Conservation (phyloP, 441 rosid species). For the Aquilaria agallochum region DNA sequence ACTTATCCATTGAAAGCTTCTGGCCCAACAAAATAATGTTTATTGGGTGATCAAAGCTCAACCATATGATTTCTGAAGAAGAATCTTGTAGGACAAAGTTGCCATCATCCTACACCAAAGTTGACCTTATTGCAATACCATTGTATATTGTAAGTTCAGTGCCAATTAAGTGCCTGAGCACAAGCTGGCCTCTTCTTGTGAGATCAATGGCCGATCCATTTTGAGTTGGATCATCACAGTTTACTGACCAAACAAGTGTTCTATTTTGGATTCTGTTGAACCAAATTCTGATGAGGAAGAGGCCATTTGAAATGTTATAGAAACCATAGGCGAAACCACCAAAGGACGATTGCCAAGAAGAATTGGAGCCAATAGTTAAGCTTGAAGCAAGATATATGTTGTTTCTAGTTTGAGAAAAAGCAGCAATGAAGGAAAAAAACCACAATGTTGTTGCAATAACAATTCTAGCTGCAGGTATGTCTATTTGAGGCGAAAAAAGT, state of each 20-base stretch:
- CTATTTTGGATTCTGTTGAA: slow-evolving; percentile 17
- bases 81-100: slow-evolving; percentile 21
- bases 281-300: slow-evolving; percentile 24
- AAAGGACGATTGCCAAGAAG: slow-evolving; percentile 18
- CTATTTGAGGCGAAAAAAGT: not conserved
- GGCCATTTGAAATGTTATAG: slow-evolving; percentile 4
- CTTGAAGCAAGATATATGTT: not conserved
- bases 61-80: slow-evolving; percentile 19
- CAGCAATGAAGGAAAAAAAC: slow-evolving; percentile 5
- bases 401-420: slow-evolving; percentile 18
- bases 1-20: slow-evolving; percentile 9
- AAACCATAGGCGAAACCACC: slow-evolving; percentile 28
- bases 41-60: slow-evolving; percentile 28
- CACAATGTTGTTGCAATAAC: slow-evolving; percentile 9
- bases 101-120: slow-evolving; percentile 22
- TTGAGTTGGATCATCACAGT: slow-evolving; percentile 9
- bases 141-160: slow-evolving; percentile 11
- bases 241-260: slow-evolving; percentile 21
- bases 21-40: slow-evolving; percentile 29
- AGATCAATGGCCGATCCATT: slow-evolving; percentile 14
- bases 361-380: slow-evolving; percentile 11
- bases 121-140: slow-evolving; percentile 6
- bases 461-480: slow-evolving; percentile 3
- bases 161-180: slow-evolving; percentile 11
- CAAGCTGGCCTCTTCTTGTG: slow-evolving; percentile 15